Conservation (phyloP, 768 basidiomycete species). For the Suillus weaverae region DNA sequence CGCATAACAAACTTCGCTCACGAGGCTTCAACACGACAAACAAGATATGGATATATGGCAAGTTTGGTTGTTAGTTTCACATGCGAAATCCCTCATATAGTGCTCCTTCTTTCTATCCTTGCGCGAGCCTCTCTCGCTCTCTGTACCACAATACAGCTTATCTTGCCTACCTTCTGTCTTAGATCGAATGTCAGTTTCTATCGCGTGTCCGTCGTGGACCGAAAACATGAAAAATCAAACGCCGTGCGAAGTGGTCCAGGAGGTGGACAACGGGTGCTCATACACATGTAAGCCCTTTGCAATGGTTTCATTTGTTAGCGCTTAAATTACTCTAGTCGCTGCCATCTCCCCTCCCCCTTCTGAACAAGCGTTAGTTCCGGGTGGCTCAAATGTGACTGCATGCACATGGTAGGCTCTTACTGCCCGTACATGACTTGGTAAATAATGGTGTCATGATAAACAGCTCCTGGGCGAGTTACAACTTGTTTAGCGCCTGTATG, state of each 20-base stretch:
- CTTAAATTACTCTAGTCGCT: neutral
- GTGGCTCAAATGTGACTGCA: constrained; percentile 12
- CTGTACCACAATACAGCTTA: neutral
- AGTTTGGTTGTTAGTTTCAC: neutral
- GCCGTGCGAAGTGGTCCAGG: constrained; percentile 20
- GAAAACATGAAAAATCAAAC: constrained; percentile 15
- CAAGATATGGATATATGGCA: neutral
- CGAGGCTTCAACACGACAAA: neutral
- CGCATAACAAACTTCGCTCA: neutral
- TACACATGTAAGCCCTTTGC: constrained; percentile 15
- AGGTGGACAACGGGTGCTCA: constrained; percentile 23
- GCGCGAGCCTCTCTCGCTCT: neutral
- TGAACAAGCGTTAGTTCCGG: constrained; percentile 19
- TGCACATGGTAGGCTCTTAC: constrained; percentile 25
- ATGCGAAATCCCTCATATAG: neutral
- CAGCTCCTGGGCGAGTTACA: constrained; percentile 33
- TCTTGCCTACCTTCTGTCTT: neutral
- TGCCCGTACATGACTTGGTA: neutral
- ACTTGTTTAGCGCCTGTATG: constrained; percentile 29
- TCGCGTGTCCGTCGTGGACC: constrained; percentile 9
- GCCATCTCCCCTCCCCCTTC: neutral
- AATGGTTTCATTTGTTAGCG: neutral
- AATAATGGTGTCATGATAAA: neutral
- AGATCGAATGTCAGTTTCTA: neutral
- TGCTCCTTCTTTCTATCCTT: neutral